Conservation (phyloP, 345 rosid genomes). For the Citrus medica region DNA sequence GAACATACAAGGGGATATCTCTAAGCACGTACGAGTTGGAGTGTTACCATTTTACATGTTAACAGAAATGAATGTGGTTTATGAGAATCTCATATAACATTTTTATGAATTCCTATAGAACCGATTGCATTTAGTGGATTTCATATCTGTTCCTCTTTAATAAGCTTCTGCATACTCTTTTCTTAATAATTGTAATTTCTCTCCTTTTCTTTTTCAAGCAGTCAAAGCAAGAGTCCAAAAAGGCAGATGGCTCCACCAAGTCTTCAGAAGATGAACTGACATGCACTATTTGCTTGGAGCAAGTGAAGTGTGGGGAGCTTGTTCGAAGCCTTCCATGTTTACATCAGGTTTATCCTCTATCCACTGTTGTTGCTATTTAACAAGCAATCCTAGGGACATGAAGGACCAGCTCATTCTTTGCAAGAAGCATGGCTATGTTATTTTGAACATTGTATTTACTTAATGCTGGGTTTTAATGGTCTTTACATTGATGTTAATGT, state of each 20-base stretch:
- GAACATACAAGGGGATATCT: neutral
- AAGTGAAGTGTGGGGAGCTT: constrained; percentile 58
- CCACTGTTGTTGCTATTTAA: neutral
- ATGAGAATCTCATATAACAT: neutral
- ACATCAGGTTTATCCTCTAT: constrained; percentile 51
- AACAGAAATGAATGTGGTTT: neutral
- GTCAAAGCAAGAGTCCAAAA: constrained; percentile 43
- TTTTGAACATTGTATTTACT: neutral
- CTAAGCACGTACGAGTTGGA: neutral
- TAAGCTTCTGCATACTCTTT: neutral
- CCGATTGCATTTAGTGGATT: neutral
- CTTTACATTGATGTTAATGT: neutral
- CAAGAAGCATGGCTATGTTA: no score
- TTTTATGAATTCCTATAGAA: neutral
- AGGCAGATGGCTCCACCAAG: constrained; percentile 30
- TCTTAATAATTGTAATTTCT: neutral
- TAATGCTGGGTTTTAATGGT: neutral
- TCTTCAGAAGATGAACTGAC: constrained; percentile 55
- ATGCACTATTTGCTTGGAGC: constrained; percentile 73
- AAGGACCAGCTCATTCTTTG: no score
- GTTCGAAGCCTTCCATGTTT: constrained; percentile 72
- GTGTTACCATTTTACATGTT: neutral
- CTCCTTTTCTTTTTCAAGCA: constrained; percentile 12
- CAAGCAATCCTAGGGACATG: neutral
- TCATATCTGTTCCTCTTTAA: no score